Percentiles rank a stretch among this genome's conserved stretches.
These are phyloP conservation scores for Beauveria asiatica DNA, from an alignment of 2,329 filamentous ascomycete species.

Conservation along the genomic window DNA sequence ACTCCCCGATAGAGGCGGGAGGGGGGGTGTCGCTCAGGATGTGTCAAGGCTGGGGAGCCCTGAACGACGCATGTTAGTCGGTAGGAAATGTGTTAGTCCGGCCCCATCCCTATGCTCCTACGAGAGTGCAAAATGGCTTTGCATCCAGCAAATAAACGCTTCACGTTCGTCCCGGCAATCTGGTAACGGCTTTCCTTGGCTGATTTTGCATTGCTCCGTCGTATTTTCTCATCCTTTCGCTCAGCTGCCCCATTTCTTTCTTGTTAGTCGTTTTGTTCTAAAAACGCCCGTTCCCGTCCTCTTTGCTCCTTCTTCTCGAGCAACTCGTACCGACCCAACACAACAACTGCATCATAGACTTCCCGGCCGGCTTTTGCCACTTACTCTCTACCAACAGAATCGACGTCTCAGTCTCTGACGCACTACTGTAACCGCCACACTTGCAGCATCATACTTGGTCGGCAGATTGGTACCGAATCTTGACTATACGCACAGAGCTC, in stretches of 20 bases:
- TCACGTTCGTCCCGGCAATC: constrained; percentile 10
- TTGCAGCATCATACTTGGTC: neutral
- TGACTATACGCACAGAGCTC: neutral
- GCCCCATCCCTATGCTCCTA: constrained; percentile 8
- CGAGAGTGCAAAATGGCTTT: constrained; percentile 10
- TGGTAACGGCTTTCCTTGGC: constrained; percentile 11
- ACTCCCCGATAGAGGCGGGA: neutral
- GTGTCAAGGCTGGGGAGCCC: neutral
- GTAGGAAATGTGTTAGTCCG: constrained; percentile 3
- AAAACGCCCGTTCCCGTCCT: constrained; percentile 2
- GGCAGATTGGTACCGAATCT: neutral
- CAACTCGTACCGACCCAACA: constrained; percentile 1
- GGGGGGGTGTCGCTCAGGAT: neutral
- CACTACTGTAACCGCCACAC: neutral
- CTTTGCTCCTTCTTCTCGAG: neutral
- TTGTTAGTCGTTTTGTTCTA: constrained; percentile 5
- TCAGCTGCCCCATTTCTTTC: constrained; percentile 11
- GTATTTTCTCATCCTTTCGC: constrained; percentile 10
- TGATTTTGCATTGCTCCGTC: constrained; percentile 8
- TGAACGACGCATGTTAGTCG: neutral
- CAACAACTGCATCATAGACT: neutral
- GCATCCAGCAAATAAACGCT: constrained; percentile 10
- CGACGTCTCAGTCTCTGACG: neutral
- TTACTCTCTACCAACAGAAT: neutral
- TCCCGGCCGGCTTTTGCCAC: neutral